These are phyloP conservation scores for Cardamine occulta DNA, from an alignment of 345 rosid species.

Conservation along the genomic window DNA sequence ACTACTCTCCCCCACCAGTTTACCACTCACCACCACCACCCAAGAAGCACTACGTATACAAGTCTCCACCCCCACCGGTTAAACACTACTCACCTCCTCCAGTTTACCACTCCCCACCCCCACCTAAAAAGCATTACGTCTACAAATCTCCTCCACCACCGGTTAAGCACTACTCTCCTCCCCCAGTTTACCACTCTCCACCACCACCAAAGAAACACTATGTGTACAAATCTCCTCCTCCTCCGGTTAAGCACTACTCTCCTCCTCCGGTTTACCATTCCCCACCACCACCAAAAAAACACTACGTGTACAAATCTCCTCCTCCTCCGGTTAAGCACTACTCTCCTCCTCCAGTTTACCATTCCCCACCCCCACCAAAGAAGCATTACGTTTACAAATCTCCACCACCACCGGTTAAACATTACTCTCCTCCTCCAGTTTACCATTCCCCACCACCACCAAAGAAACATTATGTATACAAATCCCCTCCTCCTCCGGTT, in stretches of 20 bases:
- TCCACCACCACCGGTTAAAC: constrained; percentile 35
- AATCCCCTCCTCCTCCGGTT: constrained; percentile 36
- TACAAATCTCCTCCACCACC: constrained; percentile 42
- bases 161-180: constrained; percentile 34
- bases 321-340: constrained; percentile 34
- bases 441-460: constrained; percentile 42
- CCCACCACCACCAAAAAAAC: constrained; percentile 39
- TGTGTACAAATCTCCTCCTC: constrained; percentile 29
- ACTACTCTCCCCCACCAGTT: constrained; percentile 29
- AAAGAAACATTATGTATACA: constrained; percentile 23
- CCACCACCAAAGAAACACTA: constrained; percentile 33
- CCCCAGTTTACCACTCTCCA: constrained; percentile 30
- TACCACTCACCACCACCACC: constrained; percentile 40
- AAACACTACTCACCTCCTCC: constrained; percentile 28
- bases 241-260: constrained; percentile 23
- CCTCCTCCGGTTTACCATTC: constrained; percentile 36
- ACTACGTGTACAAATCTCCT: constrained; percentile 31
- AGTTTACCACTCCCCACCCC: constrained; percentile 32
- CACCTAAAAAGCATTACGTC: background rate
- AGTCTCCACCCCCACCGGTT: constrained; percentile 35
- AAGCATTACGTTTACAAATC: constrained; percentile 35
- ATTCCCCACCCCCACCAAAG: constrained; percentile 32
- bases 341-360: constrained; percentile 36
- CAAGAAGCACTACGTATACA: constrained; percentile 9
- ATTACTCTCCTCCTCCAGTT: constrained; percentile 33